These are phyloP conservation scores for Trifolium pratense DNA, from an alignment of 306 rosid genomes.

Conservation along the genomic window DNA sequence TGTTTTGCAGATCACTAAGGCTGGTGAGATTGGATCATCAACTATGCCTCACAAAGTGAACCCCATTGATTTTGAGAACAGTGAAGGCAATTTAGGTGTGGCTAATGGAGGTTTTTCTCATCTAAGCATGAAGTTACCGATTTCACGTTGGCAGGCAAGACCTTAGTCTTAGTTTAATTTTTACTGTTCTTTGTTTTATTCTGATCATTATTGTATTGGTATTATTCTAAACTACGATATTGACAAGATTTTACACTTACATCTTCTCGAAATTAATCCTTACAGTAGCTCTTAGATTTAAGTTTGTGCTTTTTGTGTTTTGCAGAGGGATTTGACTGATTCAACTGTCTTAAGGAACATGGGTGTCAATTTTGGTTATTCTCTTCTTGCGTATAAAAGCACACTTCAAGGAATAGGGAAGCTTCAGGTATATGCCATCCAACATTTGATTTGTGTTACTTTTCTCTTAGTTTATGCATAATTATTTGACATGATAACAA, in stretches of 20 bases:
- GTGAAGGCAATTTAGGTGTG: conserved; percentile 92
- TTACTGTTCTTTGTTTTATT: conserved; percentile 12
- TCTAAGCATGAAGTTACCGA: conserved; percentile 80
- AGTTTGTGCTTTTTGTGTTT: neutral
- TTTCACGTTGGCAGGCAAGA: conserved; percentile 88
- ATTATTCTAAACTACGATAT: conserved; percentile 27
- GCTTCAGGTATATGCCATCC: conserved; percentile 73
- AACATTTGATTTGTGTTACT: neutral
- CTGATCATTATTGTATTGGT: neutral
- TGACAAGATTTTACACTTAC: neutral
- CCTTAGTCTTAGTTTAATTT: conserved; percentile 32
- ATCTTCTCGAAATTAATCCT: conserved; percentile 9
- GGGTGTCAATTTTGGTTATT: conserved; percentile 89
- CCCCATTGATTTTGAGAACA: conserved; percentile 95
- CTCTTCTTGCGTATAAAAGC: conserved; percentile 87
- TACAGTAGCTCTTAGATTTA: conserved; percentile 4
- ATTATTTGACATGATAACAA: neutral
- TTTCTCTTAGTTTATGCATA: conserved; percentile 19
- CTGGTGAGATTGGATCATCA: conserved; percentile 89
- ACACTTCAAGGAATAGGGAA: conserved; percentile 80
- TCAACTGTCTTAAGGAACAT: conserved; percentile 91
- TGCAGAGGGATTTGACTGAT: conserved; percentile 90
- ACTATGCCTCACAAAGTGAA: conserved; percentile 98
- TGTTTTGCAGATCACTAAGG: conserved; percentile 54
- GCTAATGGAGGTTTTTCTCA: conserved; percentile 78